Conservation (phyloP, 2,329 filamentous ascomycete species). For the Phialophora chinensis region DNA sequence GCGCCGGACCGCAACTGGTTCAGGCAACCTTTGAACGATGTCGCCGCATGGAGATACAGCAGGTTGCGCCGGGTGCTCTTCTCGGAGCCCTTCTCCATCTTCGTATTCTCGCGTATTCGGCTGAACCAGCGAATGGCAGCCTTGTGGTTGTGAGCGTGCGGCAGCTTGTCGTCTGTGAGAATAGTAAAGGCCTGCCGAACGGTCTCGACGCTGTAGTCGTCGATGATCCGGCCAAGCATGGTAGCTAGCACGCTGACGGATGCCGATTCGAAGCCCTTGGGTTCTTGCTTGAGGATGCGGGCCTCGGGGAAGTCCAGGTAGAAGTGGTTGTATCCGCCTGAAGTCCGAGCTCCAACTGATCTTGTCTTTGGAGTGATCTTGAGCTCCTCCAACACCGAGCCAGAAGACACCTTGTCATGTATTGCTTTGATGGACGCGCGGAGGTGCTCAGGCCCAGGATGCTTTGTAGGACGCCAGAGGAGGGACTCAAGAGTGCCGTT, state of each 20-base stretch:
- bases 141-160: conserved; percentile 5
- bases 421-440: not conserved
- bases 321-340: conserved; percentile 8
- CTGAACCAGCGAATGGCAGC: conserved; percentile 5
- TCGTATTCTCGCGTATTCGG: not conserved
- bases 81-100: not conserved
- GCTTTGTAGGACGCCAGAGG: not conserved
- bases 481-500: not conserved
- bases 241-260: not conserved
- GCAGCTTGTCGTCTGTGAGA: conserved; percentile 3
- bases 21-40: not conserved
- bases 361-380: not conserved
- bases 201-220: conserved; percentile 8
- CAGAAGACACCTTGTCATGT: conserved; percentile 3
- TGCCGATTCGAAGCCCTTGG: not conserved
- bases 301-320: not conserved
- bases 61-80: not conserved
- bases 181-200: not conserved
- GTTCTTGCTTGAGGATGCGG: not conserved
- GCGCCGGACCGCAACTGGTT: conserved; percentile 1
- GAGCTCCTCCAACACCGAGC: not conserved
- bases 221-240: not conserved
- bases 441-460: not conserved
- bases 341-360: not conserved
- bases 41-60: not conserved